Percentiles rank a stretch among this genome's conserved stretches.
Conservation (phyloP, 129 eudicot genomes). For the Logfia minima region DNA sequence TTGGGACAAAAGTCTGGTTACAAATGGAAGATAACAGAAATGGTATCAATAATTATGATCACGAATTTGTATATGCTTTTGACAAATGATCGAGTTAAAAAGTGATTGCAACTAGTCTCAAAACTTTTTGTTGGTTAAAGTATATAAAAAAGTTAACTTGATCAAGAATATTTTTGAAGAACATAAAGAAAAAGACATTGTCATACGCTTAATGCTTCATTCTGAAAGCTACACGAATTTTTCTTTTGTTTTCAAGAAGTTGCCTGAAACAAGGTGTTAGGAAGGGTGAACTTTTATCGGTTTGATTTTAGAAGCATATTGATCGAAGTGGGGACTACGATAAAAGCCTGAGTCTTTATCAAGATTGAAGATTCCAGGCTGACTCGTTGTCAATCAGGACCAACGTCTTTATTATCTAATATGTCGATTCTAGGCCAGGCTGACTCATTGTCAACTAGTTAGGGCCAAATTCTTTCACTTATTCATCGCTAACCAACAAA, state of each 20-base stretch:
- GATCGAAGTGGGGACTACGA: constrained; percentile 5
- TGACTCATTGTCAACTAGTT: constrained; percentile 25
- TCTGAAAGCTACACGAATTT: neutral
- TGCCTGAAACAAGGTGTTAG: neutral
- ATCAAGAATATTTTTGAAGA: constrained; percentile 8
- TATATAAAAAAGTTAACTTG: neutral
- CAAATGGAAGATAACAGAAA: too few relatives aligned
- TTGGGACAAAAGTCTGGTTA: too few relatives aligned
- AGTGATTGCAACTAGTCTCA: neutral
- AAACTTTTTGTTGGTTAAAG: neutral
- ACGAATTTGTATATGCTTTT: neutral
- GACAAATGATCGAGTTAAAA: neutral
- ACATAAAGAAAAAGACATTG: neutral
- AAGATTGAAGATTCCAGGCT: constrained; percentile 30
- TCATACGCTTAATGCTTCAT: neutral
- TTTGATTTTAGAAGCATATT: constrained; percentile 16
- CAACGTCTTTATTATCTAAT: constrained; percentile 26
- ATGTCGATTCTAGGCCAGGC: constrained; percentile 17
- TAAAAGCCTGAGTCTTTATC: constrained; percentile 10
- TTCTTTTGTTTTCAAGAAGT: constrained; percentile 17
- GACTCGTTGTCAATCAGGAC: constrained; percentile 31
- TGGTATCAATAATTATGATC: neutral
- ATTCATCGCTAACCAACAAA: constrained; percentile 15
- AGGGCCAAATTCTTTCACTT: constrained; percentile 22
- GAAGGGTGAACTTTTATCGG: neutral